Evolutionary conservation across 2,329 filamentous ascomycete genomes (phyloP).

Genomic region (Amphichorda felina): DNA sequence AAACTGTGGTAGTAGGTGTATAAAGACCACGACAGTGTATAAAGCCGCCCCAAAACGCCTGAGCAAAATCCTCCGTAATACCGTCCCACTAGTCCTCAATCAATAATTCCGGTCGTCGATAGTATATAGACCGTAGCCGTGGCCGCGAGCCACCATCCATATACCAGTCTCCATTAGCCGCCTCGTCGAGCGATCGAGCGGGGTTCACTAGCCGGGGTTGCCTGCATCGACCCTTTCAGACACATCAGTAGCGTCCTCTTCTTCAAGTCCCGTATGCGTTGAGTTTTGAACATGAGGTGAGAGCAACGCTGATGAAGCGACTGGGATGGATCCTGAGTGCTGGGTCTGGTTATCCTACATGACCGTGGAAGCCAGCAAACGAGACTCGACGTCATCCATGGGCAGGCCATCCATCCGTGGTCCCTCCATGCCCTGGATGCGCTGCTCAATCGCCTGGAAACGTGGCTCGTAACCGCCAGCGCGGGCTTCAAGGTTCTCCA

Average conservation of each 20-base stretch:
- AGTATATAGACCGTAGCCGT: background rate
- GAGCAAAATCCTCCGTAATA: background rate
- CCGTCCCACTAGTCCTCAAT: background rate
- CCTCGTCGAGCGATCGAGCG: background rate
- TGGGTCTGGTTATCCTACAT: slow-evolving; percentile 19
- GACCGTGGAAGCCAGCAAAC: slow-evolving; percentile 28
- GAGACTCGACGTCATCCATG: slow-evolving; percentile 32
- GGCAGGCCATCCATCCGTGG: slow-evolving; percentile 28
- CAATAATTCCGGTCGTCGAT: background rate
- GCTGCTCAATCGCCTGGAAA: slow-evolving; percentile 29
- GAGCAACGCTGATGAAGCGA: no score
- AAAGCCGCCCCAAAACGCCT: slow-evolving; percentile 1
- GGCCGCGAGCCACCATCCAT: background rate
- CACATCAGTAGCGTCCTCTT: no score
- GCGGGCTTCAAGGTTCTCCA: slow-evolving; percentile 39
- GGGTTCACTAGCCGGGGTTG: no score
- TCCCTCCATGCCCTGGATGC: slow-evolving; percentile 28
- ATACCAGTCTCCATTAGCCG: background rate
- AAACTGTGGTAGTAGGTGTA: background rate
- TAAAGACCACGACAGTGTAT: slow-evolving; percentile 1
- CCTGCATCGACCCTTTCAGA: no score
- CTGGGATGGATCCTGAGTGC: background rate
- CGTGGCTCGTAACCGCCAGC: slow-evolving; percentile 28
- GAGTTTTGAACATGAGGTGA: background rate
- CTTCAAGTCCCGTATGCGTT: no score